These are phyloP conservation scores for Leccinum broughii DNA, from an alignment of 768 basidiomycete genomes.

Conservation along the genomic window DNA sequence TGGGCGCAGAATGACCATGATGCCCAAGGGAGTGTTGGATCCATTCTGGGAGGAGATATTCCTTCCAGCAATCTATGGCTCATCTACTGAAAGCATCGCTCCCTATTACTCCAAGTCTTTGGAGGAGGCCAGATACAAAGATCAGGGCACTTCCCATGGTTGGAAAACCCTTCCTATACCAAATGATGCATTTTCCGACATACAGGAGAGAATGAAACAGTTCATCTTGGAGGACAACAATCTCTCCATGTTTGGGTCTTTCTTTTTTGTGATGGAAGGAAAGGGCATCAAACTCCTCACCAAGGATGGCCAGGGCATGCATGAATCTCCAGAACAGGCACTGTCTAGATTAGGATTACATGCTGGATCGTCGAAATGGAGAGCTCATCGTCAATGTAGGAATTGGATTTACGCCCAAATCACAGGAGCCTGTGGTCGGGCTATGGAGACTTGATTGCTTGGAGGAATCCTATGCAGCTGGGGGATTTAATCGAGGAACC, in stretches of 20 bases:
- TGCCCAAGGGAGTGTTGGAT: constrained; percentile 9
- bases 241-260: constrained; percentile 4
- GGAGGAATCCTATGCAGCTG: neutral
- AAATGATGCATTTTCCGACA: neutral
- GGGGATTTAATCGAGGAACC: neutral
- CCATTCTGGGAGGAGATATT: constrained; percentile 8
- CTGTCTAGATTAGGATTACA: constrained; percentile 8
- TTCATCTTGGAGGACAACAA: neutral
- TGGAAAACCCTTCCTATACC: too few species aligned
- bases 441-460: neutral
- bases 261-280: constrained; percentile 14
- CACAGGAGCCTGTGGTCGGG: too few species aligned
- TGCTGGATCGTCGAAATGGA: neutral
- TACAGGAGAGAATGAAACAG: neutral
- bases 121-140: too few species aligned
- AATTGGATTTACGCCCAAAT: neutral
- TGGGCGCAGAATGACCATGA: neutral
- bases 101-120: neutral
- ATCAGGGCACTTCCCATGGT: too few species aligned
- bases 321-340: neutral
- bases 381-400: constrained; percentile 9
- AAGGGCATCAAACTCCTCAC: constrained; percentile 20
- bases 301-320: neutral
- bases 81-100: too few species aligned
- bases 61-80: neutral